Conservation (phyloP, 1,284 basidiomycete genomes). For the Boletellus deceptivus region DNA sequence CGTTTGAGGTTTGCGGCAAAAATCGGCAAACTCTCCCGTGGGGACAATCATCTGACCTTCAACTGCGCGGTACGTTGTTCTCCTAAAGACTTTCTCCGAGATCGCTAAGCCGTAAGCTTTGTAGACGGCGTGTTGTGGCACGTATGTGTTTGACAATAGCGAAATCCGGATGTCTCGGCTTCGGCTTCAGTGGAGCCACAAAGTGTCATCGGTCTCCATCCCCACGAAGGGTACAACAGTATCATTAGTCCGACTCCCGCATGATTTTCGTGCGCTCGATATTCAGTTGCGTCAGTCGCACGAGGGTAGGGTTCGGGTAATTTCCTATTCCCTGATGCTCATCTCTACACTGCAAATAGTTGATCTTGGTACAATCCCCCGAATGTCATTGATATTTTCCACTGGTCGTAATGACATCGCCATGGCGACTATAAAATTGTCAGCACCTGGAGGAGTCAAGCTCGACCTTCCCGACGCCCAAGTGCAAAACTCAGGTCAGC, state of each 20-base stretch:
- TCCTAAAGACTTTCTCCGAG: neutral
- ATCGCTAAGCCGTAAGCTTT: neutral
- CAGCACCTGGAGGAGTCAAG: constrained; percentile 48
- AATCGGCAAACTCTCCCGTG: constrained; percentile 45
- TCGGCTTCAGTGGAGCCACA: constrained; percentile 56
- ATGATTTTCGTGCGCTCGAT: constrained; percentile 58
- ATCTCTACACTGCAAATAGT: constrained; percentile 42
- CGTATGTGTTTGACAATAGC: constrained; percentile 57
- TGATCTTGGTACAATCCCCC: constrained; percentile 59
- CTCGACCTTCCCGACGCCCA: constrained; percentile 50
- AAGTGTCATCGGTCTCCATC: constrained; percentile 27
- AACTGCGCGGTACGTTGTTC: constrained; percentile 63
- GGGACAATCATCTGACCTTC: constrained; percentile 52
- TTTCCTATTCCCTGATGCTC: constrained; percentile 3
- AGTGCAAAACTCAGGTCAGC: constrained; percentile 39
- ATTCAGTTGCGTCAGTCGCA: constrained; percentile 59
- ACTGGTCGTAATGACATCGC: constrained; percentile 65
- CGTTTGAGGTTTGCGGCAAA: constrained; percentile 48
- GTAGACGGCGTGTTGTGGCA: constrained; percentile 65
- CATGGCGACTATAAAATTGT: constrained; percentile 51
- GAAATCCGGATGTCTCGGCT: constrained; percentile 60
- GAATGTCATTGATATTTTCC: constrained; percentile 52
- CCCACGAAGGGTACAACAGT: constrained; percentile 30
- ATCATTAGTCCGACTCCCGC: constrained; percentile 55
- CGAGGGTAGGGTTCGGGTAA: constrained; percentile 45